Evolutionary conservation across 2,329 filamentous ascomycete genomes (phyloP).

Genomic region (Colletotrichum melonis): DNA sequence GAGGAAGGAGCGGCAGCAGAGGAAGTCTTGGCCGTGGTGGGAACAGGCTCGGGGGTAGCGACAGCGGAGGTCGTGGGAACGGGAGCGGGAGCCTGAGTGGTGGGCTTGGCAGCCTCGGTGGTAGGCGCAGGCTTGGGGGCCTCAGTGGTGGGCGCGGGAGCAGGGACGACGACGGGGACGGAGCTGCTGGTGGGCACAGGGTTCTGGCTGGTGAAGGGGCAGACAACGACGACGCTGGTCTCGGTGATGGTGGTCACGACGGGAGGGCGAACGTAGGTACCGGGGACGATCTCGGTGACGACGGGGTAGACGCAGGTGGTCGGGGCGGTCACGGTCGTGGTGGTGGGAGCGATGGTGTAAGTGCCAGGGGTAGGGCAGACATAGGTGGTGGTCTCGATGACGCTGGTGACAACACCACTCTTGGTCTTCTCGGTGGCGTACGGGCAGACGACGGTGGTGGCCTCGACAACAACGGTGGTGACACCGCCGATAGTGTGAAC

Average conservation of each 20-base stretch:
- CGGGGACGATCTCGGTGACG: slow-evolving; percentile 72
- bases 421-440: slow-evolving; percentile 73
- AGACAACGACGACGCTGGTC: slow-evolving; percentile 76
- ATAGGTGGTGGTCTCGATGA: slow-evolving; percentile 77
- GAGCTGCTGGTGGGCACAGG: slow-evolving; percentile 55
- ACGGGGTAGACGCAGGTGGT: slow-evolving; percentile 73
- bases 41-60: slow-evolving; percentile 33
- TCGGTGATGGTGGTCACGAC: slow-evolving; percentile 75
- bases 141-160: slow-evolving; percentile 49
- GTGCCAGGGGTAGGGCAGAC: slow-evolving; percentile 80
- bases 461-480: slow-evolving; percentile 74
- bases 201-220: slow-evolving; percentile 68
- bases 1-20: slow-evolving; percentile 35
- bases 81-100: slow-evolving; percentile 34
- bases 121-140: slow-evolving; percentile 37
- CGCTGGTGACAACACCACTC: slow-evolving; percentile 71
- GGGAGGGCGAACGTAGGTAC: slow-evolving; percentile 78
- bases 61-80: slow-evolving; percentile 39
- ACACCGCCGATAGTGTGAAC: slow-evolving; percentile 78
- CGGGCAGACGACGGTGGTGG: slow-evolving; percentile 77
- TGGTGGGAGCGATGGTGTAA: slow-evolving; percentile 79
- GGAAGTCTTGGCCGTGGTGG: slow-evolving; percentile 40
- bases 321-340: slow-evolving; percentile 66
- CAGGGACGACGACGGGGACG: slow-evolving; percentile 74
- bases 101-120: slow-evolving; percentile 40